Percentiles rank a stretch among this genome's conserved stretches.
phyloP scores from a whole-genome alignment of 768 basidiomycete species.

The Lyophyllum decastes region DNA sequence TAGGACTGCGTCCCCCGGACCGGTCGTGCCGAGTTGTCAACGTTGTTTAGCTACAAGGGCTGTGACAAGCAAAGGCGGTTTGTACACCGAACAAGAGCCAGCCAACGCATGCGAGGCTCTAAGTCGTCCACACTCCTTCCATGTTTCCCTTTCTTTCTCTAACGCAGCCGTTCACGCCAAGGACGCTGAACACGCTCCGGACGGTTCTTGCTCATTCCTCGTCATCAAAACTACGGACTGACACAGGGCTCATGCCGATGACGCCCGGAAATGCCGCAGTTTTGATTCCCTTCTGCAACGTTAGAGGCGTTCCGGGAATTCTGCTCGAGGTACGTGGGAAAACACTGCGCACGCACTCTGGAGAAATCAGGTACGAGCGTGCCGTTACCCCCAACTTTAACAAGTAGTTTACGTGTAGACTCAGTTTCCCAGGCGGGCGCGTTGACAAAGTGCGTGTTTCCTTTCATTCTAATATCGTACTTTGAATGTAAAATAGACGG shows the following conservation, averaged over 20 bases:
- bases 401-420: neutral
- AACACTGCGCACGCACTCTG: slow-evolving; percentile 66
- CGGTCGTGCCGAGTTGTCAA: neutral
- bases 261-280: slow-evolving; percentile 58
- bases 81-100: neutral
- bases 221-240: slow-evolving; percentile 9
- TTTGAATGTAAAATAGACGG: slow-evolving; percentile 29
- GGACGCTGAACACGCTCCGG: slow-evolving; percentile 33
- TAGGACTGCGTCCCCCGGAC: neutral
- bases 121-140: neutral
- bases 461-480: neutral
- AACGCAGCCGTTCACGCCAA: slow-evolving; percentile 41
- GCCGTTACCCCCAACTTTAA: neutral
- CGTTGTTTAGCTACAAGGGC: neutral
- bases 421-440: slow-evolving; percentile 75
- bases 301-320: slow-evolving; percentile 63
- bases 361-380: slow-evolving; percentile 71
- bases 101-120: neutral
- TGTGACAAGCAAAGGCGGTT: neutral
- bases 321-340: slow-evolving; percentile 72
- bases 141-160: slow-evolving; percentile 27
- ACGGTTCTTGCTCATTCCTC: slow-evolving; percentile 11
- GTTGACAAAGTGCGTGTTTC: slow-evolving; percentile 55
- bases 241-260: neutral
- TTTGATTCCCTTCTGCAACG: slow-evolving; percentile 78